These are phyloP conservation scores for Neoboletus subvelutipes DNA, from an alignment of 768 basidiomycete genomes.

Conservation along the genomic window DNA sequence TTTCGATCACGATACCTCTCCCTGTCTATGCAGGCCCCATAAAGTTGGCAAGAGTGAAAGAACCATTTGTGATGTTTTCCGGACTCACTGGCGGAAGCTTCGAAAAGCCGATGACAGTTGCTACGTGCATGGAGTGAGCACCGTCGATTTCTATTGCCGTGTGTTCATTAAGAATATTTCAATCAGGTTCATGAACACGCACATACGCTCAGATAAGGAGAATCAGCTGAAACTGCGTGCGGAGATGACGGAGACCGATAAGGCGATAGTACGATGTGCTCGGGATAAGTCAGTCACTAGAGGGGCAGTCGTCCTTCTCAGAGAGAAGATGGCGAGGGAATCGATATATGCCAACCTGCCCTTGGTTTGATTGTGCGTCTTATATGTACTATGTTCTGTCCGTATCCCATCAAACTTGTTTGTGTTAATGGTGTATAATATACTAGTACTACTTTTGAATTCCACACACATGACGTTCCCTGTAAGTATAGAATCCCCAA, in stretches of 20 bases:
- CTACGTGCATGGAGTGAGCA: neutral
- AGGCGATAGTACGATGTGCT: no score
- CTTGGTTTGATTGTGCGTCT: no score
- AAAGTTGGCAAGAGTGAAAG: neutral
- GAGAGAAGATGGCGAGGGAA: no score
- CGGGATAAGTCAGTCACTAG: no score
- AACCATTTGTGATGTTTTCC: neutral
- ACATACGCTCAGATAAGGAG: neutral
- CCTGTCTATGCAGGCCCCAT: neutral
- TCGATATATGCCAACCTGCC: no score
- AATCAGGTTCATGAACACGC: neutral
- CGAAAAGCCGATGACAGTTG: neutral
- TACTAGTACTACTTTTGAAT: no score
- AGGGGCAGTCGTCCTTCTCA: no score
- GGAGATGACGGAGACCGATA: neutral
- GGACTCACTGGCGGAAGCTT: neutral
- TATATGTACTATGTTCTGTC: no score
- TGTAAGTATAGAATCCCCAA: no score
- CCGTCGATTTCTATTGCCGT: neutral
- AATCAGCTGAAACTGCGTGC: neutral
- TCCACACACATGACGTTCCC: no score
- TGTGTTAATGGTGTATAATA: no score
- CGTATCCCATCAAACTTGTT: no score
- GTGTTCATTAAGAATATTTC: neutral
- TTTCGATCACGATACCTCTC: neutral